Percentiles rank a stretch among this genome's conserved stretches.
These are phyloP conservation scores for Fusarium pseudocircinatum DNA, from an alignment of 2,329 filamentous ascomycete genomes.

Conservation along the genomic window DNA sequence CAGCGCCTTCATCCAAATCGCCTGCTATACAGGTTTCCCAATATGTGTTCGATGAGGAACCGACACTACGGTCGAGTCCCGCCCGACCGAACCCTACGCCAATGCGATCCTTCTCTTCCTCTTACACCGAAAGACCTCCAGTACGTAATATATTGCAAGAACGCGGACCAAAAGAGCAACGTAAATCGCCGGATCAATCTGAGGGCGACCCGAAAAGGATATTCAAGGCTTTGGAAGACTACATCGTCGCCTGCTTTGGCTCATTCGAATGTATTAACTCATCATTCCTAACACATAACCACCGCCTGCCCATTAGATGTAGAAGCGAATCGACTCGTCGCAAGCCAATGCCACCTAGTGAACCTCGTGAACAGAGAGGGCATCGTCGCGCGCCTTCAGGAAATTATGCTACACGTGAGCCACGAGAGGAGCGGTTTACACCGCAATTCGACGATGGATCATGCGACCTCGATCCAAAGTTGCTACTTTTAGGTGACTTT, in stretches of 20 bases:
- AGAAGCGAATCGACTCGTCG: constrained; percentile 42
- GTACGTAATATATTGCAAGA: constrained; percentile 29
- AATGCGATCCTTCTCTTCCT: constrained; percentile 56
- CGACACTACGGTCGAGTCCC: constrained; percentile 49
- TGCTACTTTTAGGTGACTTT: constrained; percentile 77
- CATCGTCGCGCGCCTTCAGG: constrained; percentile 50
- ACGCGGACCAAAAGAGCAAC: constrained; percentile 21
- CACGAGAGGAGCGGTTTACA: constrained; percentile 30
- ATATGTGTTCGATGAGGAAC: constrained; percentile 52
- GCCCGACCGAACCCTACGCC: constrained; percentile 34
- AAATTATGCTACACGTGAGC: constrained; percentile 43
- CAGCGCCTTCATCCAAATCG: constrained; percentile 7
- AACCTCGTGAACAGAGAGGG: constrained; percentile 45
- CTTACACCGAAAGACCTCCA: constrained; percentile 53
- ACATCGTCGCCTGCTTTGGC: constrained; percentile 74
- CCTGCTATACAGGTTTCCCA: constrained; percentile 38
- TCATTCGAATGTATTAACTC: constrained; percentile 78
- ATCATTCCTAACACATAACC: constrained; percentile 69
- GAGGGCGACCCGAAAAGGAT: constrained; percentile 63
- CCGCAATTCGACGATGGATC: constrained; percentile 31
- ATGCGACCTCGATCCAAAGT: constrained; percentile 75
- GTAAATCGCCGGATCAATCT: constrained; percentile 24
- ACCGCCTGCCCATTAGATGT: constrained; percentile 47
- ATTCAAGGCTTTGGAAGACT: constrained; percentile 82
- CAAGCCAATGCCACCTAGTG: constrained; percentile 43